These are phyloP conservation scores for Aegle marmelos DNA, from an alignment of 345 rosid genomes.

Conservation along the genomic window DNA sequence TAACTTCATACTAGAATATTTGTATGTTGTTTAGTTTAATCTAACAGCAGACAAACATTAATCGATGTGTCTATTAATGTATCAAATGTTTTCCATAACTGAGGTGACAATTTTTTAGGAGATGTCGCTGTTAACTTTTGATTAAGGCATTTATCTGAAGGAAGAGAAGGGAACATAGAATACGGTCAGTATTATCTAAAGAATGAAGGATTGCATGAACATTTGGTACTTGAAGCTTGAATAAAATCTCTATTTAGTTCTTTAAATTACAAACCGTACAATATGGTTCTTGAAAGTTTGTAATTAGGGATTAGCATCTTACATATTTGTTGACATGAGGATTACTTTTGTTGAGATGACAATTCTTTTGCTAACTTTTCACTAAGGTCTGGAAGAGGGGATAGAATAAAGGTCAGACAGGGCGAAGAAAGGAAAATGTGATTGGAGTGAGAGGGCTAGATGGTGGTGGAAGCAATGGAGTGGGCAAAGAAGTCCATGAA, in stretches of 20 bases:
- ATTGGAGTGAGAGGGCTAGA: too few relatives aligned
- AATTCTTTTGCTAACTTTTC: too few relatives aligned
- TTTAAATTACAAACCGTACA: not conserved
- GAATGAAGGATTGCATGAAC: not conserved
- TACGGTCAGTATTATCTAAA: not conserved
- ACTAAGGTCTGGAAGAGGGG: too few relatives aligned
- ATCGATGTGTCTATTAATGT: not conserved
- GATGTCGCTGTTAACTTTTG: not conserved
- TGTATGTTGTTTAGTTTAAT: not conserved
- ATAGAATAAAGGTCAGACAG: too few relatives aligned
- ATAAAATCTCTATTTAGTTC: not conserved
- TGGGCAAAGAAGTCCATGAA: not conserved
- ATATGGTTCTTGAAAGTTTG: not conserved
- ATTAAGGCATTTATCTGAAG: not conserved
- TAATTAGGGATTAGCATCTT: not conserved
- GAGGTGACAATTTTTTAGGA: not conserved
- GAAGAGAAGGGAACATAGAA: not conserved
- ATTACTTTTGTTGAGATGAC: too few relatives aligned
- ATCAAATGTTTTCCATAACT: not conserved
- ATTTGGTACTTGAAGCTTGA: not conserved
- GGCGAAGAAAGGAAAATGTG: too few relatives aligned
- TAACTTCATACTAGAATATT: not conserved
- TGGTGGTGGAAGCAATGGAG: too few relatives aligned
- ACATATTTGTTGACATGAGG: not conserved
- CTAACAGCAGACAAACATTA: not conserved